Percentiles rank a stretch among this genome's conserved stretches.
These are phyloP conservation scores for Pleurotus tuoliensis DNA, from an alignment of 768 basidiomycete species.

Conservation along the genomic window DNA sequence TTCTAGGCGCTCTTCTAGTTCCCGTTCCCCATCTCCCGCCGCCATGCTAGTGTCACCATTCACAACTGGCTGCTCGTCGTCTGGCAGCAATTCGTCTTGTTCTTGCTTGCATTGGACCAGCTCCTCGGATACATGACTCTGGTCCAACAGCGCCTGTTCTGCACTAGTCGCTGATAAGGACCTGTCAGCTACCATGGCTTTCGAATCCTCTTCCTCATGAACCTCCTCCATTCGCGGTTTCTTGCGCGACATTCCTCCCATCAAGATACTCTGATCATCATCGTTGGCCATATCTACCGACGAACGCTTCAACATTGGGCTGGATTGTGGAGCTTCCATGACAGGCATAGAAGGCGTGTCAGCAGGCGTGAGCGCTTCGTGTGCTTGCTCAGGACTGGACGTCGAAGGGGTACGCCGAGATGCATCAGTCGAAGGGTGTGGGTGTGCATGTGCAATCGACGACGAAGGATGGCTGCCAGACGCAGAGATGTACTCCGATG, in stretches of 20 bases:
- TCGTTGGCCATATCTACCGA: conserved; percentile 1
- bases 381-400: conserved; percentile 1
- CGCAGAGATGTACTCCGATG: too few species aligned
- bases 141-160: neutral
- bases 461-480: too few species aligned
- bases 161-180: neutral
- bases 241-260: conserved; percentile 3
- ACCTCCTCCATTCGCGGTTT: neutral
- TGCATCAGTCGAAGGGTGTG: neutral
- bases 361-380: conserved; percentile 1
- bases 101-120: conserved; percentile 15
- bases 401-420: conserved; percentile 1
- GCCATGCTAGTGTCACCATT: neutral
- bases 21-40: neutral
- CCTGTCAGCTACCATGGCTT: neutral
- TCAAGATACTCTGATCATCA: neutral
- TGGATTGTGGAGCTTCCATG: neutral
- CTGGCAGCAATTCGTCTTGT: conserved; percentile 17
- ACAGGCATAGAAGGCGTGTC: neutral
- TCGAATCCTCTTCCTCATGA: neutral
- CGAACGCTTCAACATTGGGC: conserved; percentile 1
- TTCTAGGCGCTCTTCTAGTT: conserved; percentile 37
- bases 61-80: neutral
- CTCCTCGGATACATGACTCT: conserved; percentile 18
- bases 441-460: neutral